Evolutionary conservation across 352 stramenopile species (phyloP).

Genomic region (Paralagenidium karlingii): DNA sequence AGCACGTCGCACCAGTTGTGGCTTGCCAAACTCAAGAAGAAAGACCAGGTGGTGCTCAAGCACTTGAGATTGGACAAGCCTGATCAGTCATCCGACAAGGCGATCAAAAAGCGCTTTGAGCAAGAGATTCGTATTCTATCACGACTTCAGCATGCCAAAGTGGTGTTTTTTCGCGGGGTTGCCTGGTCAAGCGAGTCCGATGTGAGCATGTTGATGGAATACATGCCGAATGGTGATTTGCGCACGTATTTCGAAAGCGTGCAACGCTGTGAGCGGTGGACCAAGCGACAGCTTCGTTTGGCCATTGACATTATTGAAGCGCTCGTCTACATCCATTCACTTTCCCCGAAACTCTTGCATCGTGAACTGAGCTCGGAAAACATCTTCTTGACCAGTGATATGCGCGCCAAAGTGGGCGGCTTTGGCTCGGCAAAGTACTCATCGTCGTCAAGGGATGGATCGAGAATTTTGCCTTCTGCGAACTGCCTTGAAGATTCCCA

Average conservation of each 20-base stretch:
- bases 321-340: constrained; percentile 31
- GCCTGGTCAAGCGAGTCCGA: constrained; percentile 55
- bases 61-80: too few species aligned
- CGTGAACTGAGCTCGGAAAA: constrained; percentile 27
- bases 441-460: too few species aligned
- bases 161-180: constrained; percentile 56
- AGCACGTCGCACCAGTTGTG: not conserved
- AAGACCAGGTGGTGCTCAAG: not conserved
- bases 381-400: constrained; percentile 19
- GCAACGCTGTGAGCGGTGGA: too few species aligned
- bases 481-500: constrained; percentile 5
- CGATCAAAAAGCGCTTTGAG: not conserved
- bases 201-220: constrained; percentile 56
- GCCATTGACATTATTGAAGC: constrained; percentile 32
- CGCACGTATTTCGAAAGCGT: too few species aligned
- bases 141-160: constrained; percentile 44
- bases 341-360: constrained; percentile 23
- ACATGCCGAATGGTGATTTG: constrained; percentile 58
- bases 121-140: constrained; percentile 41
- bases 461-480: too few species aligned
- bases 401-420: constrained; percentile 16
- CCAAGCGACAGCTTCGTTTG: too few species aligned
- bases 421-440: constrained; percentile 7
- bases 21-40: not conserved
- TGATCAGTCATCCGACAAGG: not conserved